Evolutionary conservation across 1,139 yeast genomes (phyloP), one percentile per base, ranked within the genome.

Genomic region (Pichia sp.): DNA sequence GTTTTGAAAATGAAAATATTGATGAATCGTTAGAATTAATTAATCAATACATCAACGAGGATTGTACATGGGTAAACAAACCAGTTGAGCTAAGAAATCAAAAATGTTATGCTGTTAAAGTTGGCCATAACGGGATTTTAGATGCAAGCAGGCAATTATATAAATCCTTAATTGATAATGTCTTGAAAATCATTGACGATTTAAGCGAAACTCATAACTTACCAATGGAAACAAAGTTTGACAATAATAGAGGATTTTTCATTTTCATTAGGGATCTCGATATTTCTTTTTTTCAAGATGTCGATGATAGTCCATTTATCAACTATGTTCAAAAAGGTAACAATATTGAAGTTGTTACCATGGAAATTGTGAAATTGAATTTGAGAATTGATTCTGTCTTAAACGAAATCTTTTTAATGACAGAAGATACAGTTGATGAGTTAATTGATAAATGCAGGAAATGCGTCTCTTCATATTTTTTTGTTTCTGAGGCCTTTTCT

Each of bases 401-500:
- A 19, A 58, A 62, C 9, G 80, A 75, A 52, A 71, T 75, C 4
- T 50, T 67, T 12, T 51, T 67, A 10, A 61, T 74, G 48, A 71
- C 76, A 44, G 76, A 73, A 44, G 66, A 68, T 32, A 59, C 68
- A 1, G 57, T 73, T 3, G 68, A 67, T 24, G 60, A 62, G 3
- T 48, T 75, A 5, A 53, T 69, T 15, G 44, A 46, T 3, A 59
- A 63, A 19, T 57, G 68, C 11, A 48, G 61, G 3, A 53, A 55
- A 2, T 60, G 63, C 40, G 53, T 69, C 3, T 69, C 77, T 0
- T 58, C 65, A 0, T 54, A 71, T 24, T 73, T 73, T 44, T 71
- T 72, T 70, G 55, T 72, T 4, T 66, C 75, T 1, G 80, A 75
- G 55, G 75, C 76, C 0, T 47, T 73, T 12, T 69, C 77, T 1